phyloP scores from a whole-genome alignment of 768 basidiomycete species.

The Lepiota brunneoincarnata region DNA sequence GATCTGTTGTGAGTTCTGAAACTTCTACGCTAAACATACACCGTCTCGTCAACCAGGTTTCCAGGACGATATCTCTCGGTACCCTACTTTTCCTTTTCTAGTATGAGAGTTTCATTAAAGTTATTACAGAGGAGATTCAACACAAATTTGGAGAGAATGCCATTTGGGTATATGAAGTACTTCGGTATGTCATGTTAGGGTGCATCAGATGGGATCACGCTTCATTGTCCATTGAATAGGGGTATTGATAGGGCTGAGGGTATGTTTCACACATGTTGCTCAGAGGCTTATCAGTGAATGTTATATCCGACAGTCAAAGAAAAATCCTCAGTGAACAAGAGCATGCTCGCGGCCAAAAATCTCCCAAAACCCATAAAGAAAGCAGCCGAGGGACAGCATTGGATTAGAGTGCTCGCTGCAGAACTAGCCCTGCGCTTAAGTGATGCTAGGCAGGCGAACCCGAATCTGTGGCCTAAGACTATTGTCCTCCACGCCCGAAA shows the following conservation, averaged over 20 bases:
- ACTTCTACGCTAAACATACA: neutral
- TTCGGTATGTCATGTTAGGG: constrained; percentile 53
- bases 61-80: constrained; percentile 62
- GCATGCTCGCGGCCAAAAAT: constrained; percentile 97
- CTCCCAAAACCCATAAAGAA: constrained; percentile 75
- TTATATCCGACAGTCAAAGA: constrained; percentile 66
- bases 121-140: constrained; percentile 67
- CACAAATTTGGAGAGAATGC: constrained; percentile 77
- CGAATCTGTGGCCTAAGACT: constrained; percentile 90
- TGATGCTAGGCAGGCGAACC: constrained; percentile 71
- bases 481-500: constrained; percentile 77
- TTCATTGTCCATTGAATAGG: constrained; percentile 31
- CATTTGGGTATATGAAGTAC: constrained; percentile 89
- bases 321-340: constrained; percentile 75
- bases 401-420: constrained; percentile 89
- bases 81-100: constrained; percentile 13
- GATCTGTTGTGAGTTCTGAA: constrained; percentile 73
- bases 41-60: constrained; percentile 7
- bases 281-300: neutral
- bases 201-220: neutral
- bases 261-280: constrained; percentile 23
- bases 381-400: constrained; percentile 75
- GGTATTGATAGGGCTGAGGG: constrained; percentile 91
- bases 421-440: constrained; percentile 84
- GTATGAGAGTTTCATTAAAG: constrained; percentile 2